Conservation (phyloP, 2,329 filamentous ascomycete species). For the Colletotrichum siamense region DNA sequence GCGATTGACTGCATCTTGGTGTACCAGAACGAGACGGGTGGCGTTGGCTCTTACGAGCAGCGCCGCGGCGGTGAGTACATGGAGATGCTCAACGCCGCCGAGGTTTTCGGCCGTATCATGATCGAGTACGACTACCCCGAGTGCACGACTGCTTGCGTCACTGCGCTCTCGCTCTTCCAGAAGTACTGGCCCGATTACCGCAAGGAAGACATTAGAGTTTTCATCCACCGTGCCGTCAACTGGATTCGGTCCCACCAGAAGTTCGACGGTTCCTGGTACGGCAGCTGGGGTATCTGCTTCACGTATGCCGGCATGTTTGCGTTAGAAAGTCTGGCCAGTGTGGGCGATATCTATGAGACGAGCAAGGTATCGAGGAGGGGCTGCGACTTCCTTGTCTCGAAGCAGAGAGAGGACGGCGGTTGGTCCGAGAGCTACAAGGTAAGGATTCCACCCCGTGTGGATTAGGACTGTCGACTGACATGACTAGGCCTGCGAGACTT, state of each 20-base stretch:
- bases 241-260: constrained; percentile 86
- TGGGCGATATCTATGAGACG: constrained; percentile 82
- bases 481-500: constrained; percentile 74
- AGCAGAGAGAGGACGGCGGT: constrained; percentile 87
- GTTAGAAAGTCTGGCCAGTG: constrained; percentile 80
- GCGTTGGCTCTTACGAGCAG: constrained; percentile 89
- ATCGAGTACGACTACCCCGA: constrained; percentile 98
- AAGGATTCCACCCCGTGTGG: constrained; percentile 22
- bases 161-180: constrained; percentile 82
- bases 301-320: constrained; percentile 98
- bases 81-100: constrained; percentile 91
- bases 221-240: constrained; percentile 75
- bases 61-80: constrained; percentile 78
- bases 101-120: constrained; percentile 98
- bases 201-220: constrained; percentile 72
- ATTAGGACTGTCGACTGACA: constrained; percentile 6
- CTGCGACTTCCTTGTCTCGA: constrained; percentile 84
- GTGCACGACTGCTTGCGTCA: constrained; percentile 95
- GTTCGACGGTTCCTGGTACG: constrained; percentile 93
- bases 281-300: constrained; percentile 97
- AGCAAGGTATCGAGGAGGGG: constrained; percentile 74
- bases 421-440: constrained; percentile 95
- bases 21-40: constrained; percentile 87
- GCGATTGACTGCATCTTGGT: constrained; percentile 89
- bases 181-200: constrained; percentile 84